Conservation (phyloP, 192 early-diverging fungal genomes). For the Jimgerdemannia lactiflua region DNA sequence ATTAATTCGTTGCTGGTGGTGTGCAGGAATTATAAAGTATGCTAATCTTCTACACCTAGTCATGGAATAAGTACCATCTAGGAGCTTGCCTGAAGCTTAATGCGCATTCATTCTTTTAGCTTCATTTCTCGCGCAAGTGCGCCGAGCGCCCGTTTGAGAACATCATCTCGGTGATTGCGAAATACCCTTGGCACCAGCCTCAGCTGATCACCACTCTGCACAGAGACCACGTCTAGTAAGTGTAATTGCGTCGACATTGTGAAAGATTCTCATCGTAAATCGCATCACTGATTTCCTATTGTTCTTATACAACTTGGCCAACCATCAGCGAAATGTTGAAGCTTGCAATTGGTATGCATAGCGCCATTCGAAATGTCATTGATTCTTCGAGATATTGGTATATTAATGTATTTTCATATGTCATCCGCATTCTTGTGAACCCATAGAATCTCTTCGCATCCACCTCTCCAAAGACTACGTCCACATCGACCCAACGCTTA, state of each 20-base stretch:
- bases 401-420: no score
- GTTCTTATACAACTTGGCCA: not conserved
- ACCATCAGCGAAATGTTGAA: constrained; percentile 53
- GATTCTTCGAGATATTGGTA: not conserved
- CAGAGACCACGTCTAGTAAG: constrained; percentile 63
- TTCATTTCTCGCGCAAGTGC: constrained; percentile 73
- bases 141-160: constrained; percentile 76
- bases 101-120: constrained; percentile 25
- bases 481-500: constrained; percentile 52
- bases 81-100: not conserved
- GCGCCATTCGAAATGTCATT: not conserved
- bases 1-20: constrained; percentile 66
- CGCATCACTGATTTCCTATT: no score
- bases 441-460: constrained; percentile 54
- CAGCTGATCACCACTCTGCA: constrained; percentile 59
- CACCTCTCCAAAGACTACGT: constrained; percentile 58
- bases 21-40: constrained; percentile 74
- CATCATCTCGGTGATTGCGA: constrained; percentile 66
- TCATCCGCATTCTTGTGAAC: not conserved
- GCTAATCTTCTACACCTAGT: not conserved
- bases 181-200: constrained; percentile 73
- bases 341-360: constrained; percentile 30
- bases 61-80: not conserved
- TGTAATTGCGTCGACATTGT: not conserved
- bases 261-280: no score